Evolutionary conservation across 78 protist species (phyloP).

Genomic region (Cyanophora paradoxa): DNA sequence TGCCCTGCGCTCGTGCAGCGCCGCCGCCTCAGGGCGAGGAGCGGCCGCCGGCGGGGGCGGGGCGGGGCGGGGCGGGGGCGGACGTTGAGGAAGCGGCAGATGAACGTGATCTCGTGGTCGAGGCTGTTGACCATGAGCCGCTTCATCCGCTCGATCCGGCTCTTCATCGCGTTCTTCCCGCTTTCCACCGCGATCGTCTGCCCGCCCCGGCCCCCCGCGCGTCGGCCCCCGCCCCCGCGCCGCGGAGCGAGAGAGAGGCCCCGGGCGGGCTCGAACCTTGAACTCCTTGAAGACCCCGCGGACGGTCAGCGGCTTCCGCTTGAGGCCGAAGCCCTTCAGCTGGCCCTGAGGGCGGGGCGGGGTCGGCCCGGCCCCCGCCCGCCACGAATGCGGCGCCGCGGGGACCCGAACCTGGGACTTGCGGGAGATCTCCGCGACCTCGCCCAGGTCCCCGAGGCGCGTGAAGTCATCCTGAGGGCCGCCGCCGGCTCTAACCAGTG

Average conservation of each 20-base stretch:
- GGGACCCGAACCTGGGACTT: no score
- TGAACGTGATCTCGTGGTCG: neutral
- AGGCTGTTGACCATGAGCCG: neutral
- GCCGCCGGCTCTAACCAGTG: no score
- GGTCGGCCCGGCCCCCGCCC: no score
- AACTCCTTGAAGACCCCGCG: slow-evolving; percentile 30
- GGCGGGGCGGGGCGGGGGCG: no score
- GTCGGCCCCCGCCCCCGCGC: no score
- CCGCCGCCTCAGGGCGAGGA: no score
- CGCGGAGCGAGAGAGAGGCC: neutral
- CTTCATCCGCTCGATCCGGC: neutral
- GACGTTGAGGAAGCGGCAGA: neutral
- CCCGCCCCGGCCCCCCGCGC: no score
- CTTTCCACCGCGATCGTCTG: slow-evolving; percentile 20
- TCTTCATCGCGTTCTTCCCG: slow-evolving; percentile 21
- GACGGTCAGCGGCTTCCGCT: slow-evolving; percentile 50
- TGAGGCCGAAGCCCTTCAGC: no score
- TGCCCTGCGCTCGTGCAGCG: no score
- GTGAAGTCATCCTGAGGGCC: slow-evolving; percentile 28
- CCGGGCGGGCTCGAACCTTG: neutral
- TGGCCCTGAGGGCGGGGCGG: slow-evolving; percentile 16
- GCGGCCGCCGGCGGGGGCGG: neutral
- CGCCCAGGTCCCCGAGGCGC: slow-evolving; percentile 83
- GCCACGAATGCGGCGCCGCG: neutral
- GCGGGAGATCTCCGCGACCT: slow-evolving; percentile 52